Percentiles rank a stretch among this genome's conserved stretches.
phyloP scores from a whole-genome alignment of 164 flowering plant species.

The Vitis labrusca region DNA sequence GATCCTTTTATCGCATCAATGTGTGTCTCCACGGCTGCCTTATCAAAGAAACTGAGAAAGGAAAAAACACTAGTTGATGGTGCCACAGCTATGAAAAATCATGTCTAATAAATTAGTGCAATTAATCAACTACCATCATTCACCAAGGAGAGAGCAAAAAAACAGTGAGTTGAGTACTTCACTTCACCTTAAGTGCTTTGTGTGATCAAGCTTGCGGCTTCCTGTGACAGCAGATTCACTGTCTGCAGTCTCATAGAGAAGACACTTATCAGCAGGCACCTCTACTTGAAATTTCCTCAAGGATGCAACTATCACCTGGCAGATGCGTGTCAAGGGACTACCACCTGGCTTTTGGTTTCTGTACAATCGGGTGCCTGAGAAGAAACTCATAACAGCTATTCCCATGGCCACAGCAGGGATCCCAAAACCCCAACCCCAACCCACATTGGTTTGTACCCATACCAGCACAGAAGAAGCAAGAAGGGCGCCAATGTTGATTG shows the following conservation, averaged over 20 bases:
- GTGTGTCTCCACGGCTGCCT: conserved; percentile 42
- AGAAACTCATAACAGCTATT: conserved; percentile 23
- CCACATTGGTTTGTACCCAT: conserved; percentile 22
- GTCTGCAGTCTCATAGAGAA: conserved; percentile 31
- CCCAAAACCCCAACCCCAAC: conserved; percentile 31
- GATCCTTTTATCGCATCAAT: conserved; percentile 16
- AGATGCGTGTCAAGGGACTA: conserved; percentile 25
- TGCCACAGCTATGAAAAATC: too few species aligned
- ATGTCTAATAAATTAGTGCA: too few species aligned
- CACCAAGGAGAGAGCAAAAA: too few species aligned
- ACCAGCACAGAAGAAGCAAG: conserved; percentile 20
- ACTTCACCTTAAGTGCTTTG: conserved; percentile 23
- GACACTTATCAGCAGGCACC: conserved; percentile 32
- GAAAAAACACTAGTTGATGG: not conserved
- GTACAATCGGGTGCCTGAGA: conserved; percentile 23
- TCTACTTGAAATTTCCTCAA: conserved; percentile 20
- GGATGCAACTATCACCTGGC: conserved; percentile 40
- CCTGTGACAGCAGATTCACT: conserved; percentile 28
- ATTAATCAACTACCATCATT: too few species aligned
- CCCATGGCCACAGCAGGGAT: conserved; percentile 20
- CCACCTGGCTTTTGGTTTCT: conserved; percentile 29
- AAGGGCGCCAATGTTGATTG: conserved; percentile 21
- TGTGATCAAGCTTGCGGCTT: conserved; percentile 40
- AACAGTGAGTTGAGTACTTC: too few species aligned
- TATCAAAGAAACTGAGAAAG: conserved; percentile 40